Conservation (phyloP, 176 grass and related monocot genomes). For the Alopecurus myosuroides region DNA sequence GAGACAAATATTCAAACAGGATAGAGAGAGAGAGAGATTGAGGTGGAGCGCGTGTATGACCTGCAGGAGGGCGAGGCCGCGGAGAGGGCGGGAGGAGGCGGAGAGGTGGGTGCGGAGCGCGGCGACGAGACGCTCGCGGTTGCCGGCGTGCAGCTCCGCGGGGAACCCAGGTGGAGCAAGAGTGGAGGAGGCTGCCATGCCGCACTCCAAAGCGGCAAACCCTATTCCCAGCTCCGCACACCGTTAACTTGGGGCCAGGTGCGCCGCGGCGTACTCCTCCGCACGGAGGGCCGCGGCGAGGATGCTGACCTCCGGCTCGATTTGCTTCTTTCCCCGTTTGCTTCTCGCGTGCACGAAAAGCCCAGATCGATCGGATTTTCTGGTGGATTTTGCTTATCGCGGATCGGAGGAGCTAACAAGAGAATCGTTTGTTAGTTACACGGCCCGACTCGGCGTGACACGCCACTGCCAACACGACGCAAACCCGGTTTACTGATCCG, state of each 20-base stretch:
- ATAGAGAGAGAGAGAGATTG: no score
- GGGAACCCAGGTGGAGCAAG: slow-evolving; percentile 59
- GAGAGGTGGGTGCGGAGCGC: slow-evolving; percentile 56
- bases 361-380: no score
- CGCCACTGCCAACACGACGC: no score
- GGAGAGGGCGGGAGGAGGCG: slow-evolving; percentile 33
- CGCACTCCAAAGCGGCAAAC: slow-evolving; percentile 8
- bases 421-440: no score
- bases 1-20: background rate
- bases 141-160: slow-evolving; percentile 76
- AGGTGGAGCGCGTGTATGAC: background rate
- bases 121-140: slow-evolving; percentile 59
- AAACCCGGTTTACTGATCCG: no score
- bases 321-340: background rate
- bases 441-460: no score
- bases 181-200: slow-evolving; percentile 43
- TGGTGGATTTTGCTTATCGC: no score
- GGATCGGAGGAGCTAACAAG: no score
- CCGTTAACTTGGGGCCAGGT: background rate
- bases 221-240: background rate
- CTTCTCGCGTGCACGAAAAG: background rate
- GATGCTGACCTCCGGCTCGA: background rate
- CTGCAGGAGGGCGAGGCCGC: slow-evolving; percentile 72
- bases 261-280: background rate
- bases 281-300: background rate